Conservation (phyloP, 2,329 filamentous ascomycete genomes). For the Arthrobotrys iridis region DNA sequence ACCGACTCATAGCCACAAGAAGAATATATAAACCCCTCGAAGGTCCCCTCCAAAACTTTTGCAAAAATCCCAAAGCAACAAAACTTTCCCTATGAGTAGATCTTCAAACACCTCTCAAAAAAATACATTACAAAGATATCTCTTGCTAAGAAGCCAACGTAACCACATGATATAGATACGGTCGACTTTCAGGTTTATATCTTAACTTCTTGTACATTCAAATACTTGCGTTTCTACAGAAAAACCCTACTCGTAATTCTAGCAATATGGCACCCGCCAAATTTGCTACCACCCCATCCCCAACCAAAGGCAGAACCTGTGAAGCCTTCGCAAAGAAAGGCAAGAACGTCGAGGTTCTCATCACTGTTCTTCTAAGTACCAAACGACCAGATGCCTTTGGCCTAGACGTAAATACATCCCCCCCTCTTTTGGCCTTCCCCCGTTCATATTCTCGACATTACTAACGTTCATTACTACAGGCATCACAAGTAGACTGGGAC, state of each 20-base stretch:
- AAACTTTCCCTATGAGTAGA: neutral
- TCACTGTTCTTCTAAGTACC: conserved; percentile 33
- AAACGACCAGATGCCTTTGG: conserved; percentile 40
- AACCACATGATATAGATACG: no score
- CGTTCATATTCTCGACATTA: neutral
- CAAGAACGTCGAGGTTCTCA: conserved; percentile 30
- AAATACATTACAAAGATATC: no score
- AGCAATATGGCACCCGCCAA: conserved; percentile 16
- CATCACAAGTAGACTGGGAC: conserved; percentile 41
- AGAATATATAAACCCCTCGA: conserved; percentile 28
- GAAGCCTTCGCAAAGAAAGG: conserved; percentile 34
- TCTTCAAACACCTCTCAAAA: no score
- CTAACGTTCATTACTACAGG: neutral
- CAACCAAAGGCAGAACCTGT: conserved; percentile 29
- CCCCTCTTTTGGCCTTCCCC: neutral
- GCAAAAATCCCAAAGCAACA: neutral
- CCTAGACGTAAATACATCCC: conserved; percentile 38
- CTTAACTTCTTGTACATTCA: neutral
- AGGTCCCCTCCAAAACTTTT: neutral
- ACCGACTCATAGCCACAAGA: neutral
- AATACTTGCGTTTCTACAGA: neutral
- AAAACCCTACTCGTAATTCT: neutral
- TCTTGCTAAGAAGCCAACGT: no score
- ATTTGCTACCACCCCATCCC: neutral
- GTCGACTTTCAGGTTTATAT: no score